Evolutionary conservation across 768 basidiomycete species (phyloP), one percentile per base, ranked within the genome.

Genomic region (Plicaturopsis crispa): DNA sequence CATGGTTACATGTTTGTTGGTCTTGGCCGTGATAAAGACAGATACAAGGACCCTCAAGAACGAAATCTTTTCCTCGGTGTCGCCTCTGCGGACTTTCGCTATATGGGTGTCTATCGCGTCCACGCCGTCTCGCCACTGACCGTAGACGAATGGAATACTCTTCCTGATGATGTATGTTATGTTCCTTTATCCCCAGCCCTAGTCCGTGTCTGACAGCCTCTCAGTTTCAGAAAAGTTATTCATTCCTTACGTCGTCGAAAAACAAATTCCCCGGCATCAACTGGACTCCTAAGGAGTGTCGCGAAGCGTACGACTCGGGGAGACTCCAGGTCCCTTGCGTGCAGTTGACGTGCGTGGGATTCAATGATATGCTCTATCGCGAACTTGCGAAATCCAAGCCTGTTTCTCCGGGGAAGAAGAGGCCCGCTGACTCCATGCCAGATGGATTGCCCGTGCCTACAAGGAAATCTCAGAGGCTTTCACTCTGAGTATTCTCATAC

Each of bases 1-100:
- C 70, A 75, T 41, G 74, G 73, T 2, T 78, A 65, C 45, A 70
- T 78, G 55, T 75, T 75, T 33, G 72, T 76, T 20, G 73, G 72
- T 12, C 57, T 75, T 35, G 68, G 67, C 5, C 61, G 54, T 30
- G 73, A 75, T 30, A 55, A 59, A 32, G 54, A 63, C 26, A 61
- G 62, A 5, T 75, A 74, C 46, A 43, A 47, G 28, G 43, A 54
- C 28, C 58, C 67, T 11, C 64, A 69, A 24, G 47, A 54, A 7
- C 63, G 63, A 14, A 62, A 72, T 39, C n/a, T n/a, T n/a, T 42
- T 75, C 6, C 75, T 76, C 39, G 58, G 74, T 13, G 67, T 67
- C 3, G 48, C 63, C 22, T 52, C 57, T n/a, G 66, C 55, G 33
- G 52, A 59, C 6, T 71, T 71, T 51, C 50, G 52, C 12, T 75